Percentiles rank a stretch among this genome's conserved stretches.
Conservation (phyloP, 2,329 filamentous ascomycete genomes). For the Claviceps sp. region DNA sequence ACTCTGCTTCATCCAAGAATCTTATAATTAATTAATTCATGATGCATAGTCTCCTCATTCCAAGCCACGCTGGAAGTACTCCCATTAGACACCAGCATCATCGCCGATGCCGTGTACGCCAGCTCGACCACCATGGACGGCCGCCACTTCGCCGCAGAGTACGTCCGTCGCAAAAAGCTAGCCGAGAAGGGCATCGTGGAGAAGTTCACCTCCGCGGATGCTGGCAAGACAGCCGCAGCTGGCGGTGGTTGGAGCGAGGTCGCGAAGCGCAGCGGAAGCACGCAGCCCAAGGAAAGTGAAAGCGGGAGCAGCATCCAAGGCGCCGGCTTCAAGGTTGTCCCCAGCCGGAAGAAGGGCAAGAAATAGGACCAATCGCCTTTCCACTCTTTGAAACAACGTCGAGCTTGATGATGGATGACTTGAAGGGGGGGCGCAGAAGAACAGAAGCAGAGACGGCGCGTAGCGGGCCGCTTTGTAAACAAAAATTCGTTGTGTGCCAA, state of each 20-base stretch:
- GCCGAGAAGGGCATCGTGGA: constrained; percentile 85
- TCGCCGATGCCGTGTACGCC: constrained; percentile 80
- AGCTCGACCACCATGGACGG: constrained; percentile 83
- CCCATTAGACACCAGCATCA: constrained; percentile 64
- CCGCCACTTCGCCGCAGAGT: constrained; percentile 87
- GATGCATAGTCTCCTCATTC: constrained; percentile 59
- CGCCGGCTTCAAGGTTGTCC: constrained; percentile 77
- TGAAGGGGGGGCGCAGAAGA: background rate
- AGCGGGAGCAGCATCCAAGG: constrained; percentile 24
- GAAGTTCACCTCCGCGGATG: constrained; percentile 47
- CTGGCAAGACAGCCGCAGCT: constrained; percentile 28
- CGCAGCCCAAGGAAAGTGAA: constrained; percentile 27
- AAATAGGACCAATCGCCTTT: constrained; percentile 32
- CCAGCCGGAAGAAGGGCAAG: constrained; percentile 83
- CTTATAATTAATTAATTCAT: background rate
- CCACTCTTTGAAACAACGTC: constrained; percentile 5
- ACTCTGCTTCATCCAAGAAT: constrained; percentile 17
- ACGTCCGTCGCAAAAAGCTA: constrained; percentile 80
- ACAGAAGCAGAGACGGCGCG: background rate
- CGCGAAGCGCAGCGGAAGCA: constrained; percentile 69
- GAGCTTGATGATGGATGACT: constrained; percentile 1
- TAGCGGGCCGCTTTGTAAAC: too few relatives aligned
- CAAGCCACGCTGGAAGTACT: constrained; percentile 62
- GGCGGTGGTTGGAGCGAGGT: constrained; percentile 88
- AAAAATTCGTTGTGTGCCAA: too few relatives aligned